Base-by-base conservation (phyloP, 1,139 yeast genomes). In the Blastobotrys ciferrii region DNA sequence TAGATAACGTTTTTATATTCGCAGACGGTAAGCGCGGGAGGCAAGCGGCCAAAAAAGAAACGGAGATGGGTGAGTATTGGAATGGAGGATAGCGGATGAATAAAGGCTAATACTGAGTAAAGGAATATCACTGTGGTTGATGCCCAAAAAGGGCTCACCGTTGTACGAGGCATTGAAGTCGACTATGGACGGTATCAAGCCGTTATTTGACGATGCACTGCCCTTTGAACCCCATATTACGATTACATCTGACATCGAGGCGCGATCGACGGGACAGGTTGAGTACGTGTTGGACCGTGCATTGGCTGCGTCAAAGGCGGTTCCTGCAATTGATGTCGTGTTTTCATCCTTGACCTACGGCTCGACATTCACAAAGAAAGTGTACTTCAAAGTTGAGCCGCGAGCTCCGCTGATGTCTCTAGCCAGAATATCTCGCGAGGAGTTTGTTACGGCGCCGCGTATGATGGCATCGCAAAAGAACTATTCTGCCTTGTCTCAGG, bases 171-270 rank as follows among this genome's bases (percentile, higher is more conserved):
- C 81, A 45, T 65, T 86, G 41, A 68, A 71, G 28, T 78, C 85
- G 19, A 70, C 85, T 40, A 82, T 84, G 69, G 70, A 77, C 20
- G 83, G 91, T 6, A 65, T 87, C 40, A 77, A 77, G 49, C 84
- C 92, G 1, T 68, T 85, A 19, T 84, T 86, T 60, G 87, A 87
- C 13, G 85, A 82, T 43, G 84, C 83, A 23, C 80, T 84, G 3
- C 64, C 61, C 37, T 82, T 86, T 57, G 86, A 80, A 51, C 95
- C 95, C 3, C 95, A 87, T 62, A 75, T 87, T 37, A 87, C 95
- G 1, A 74, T 87, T 32, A 80, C 91, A 1, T 76, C 88, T 25
- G 76, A 80, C 51, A 70, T 86, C 32, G 68, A 67, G 2, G 70
- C 82, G 36, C 68, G 73, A 40, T 72, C 76, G 12, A 73, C 74